Percentiles rank a stretch among this genome's conserved stretches.
phyloP scores from a whole-genome alignment of 225 moss, liverwort and hornwort genomes.

The Pseudisothecium myosuroides region DNA sequence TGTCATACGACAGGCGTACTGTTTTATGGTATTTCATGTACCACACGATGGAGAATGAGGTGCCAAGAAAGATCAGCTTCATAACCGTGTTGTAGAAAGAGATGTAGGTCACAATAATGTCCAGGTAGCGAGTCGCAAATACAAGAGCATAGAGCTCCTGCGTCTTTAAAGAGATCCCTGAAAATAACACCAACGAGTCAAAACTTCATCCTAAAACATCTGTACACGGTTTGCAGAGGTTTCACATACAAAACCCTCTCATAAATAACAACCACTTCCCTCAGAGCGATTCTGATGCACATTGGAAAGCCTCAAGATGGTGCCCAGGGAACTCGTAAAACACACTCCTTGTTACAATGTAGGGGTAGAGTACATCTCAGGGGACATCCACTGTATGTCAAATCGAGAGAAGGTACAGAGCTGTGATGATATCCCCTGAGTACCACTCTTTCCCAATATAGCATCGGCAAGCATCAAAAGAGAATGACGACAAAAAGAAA shows the following conservation, averaged over 20 bases:
- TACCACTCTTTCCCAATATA: not conserved
- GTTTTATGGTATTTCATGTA: constrained; percentile 74
- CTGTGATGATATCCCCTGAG: not conserved
- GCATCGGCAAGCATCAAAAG: not conserved
- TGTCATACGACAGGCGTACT: constrained; percentile 76
- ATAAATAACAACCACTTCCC: not conserved
- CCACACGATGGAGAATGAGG: constrained; percentile 78
- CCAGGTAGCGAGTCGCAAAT: constrained; percentile 79
- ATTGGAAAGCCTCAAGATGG: not conserved
- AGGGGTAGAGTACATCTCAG: not conserved
- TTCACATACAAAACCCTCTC: not conserved
- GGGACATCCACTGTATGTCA: not conserved
- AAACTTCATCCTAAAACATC: not conserved
- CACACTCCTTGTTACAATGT: not conserved
- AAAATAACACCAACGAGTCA: not conserved
- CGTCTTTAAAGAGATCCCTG: constrained; percentile 88
- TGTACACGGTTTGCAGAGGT: not conserved
- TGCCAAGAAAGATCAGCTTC: constrained; percentile 82
- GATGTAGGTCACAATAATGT: constrained; percentile 54
- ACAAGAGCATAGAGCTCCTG: constrained; percentile 92
- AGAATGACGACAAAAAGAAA: not conserved
- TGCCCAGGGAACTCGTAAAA: not conserved
- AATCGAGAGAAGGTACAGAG: not conserved
- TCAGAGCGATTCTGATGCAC: not conserved
- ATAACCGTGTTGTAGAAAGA: constrained; percentile 84